phyloP scores from a whole-genome alignment of 2,329 filamentous ascomycete genomes.

The Catunica adiposa region DNA sequence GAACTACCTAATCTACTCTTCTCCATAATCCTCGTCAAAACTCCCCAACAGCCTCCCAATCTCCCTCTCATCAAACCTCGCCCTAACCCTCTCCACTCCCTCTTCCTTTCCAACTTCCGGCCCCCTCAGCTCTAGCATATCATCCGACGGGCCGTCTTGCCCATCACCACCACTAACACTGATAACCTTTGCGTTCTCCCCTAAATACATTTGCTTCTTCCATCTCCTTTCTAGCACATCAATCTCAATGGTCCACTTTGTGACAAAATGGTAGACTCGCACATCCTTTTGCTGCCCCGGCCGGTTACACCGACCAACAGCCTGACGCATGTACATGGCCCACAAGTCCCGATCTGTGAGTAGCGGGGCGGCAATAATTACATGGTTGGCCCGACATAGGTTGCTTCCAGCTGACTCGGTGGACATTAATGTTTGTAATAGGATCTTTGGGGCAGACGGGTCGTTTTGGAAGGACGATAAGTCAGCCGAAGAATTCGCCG shows the following conservation, averaged over 20 bases:
- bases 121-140: too few species aligned
- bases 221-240: slow-evolving; percentile 22
- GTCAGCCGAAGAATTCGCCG: not conserved
- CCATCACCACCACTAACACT: not conserved
- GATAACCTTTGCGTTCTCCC: not conserved
- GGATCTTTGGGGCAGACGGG: slow-evolving; percentile 15
- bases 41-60: slow-evolving; percentile 8
- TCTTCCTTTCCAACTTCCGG: not conserved
- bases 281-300: slow-evolving; percentile 25
- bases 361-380: slow-evolving; percentile 26
- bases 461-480: slow-evolving; percentile 12
- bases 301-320: slow-evolving; percentile 25
- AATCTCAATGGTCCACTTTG: slow-evolving; percentile 25
- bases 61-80: slow-evolving; percentile 13
- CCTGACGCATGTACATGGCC: slow-evolving; percentile 24
- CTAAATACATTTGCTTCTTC: not conserved
- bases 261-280: slow-evolving; percentile 25
- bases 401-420: slow-evolving; percentile 27
- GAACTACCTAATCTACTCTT: not conserved
- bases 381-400: slow-evolving; percentile 26
- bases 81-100: not conserved
- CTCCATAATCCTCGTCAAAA: slow-evolving; percentile 10
- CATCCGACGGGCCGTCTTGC: too few species aligned
- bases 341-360: slow-evolving; percentile 20
- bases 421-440: slow-evolving; percentile 25